phyloP scores from a whole-genome alignment of 164 flowering plant genomes.

The Amborella trichopoda region DNA sequence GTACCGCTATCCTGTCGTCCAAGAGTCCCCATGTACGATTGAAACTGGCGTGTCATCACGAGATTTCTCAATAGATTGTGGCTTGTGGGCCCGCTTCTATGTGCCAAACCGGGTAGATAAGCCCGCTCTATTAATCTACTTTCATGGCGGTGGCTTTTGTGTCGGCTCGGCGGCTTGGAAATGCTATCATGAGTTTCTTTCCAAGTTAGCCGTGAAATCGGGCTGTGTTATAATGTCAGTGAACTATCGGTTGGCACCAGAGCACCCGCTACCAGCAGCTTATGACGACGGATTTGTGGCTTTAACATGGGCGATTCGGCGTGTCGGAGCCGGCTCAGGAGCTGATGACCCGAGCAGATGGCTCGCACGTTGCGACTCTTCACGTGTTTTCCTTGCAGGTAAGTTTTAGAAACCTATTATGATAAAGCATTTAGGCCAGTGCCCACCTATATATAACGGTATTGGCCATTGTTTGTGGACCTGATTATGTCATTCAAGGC shows the following conservation, averaged over 20 bases:
- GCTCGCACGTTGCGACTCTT: slow-evolving; percentile 22
- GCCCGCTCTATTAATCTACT: slow-evolving; percentile 37
- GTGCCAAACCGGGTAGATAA: slow-evolving; percentile 19
- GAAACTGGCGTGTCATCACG: slow-evolving; percentile 27
- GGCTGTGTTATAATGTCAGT: slow-evolving; percentile 34
- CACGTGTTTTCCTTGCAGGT: slow-evolving; percentile 22
- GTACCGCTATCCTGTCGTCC: slow-evolving; percentile 37
- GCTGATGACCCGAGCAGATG: slow-evolving; percentile 23
- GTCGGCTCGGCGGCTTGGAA: slow-evolving; percentile 53
- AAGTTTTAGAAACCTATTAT: no score
- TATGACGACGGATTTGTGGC: slow-evolving; percentile 35
- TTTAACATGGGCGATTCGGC: slow-evolving; percentile 19
- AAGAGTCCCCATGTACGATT: slow-evolving; percentile 18
- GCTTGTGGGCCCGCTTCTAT: slow-evolving; percentile 36
- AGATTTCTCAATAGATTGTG: slow-evolving; percentile 32
- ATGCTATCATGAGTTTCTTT: slow-evolving; percentile 44
- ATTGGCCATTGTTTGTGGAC: no score
- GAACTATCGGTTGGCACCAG: slow-evolving; percentile 42
- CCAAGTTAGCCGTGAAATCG: slow-evolving; percentile 19
- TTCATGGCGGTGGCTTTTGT: slow-evolving; percentile 63
- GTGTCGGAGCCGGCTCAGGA: slow-evolving; percentile 11
- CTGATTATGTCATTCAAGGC: no score
- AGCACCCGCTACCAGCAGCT: slow-evolving; percentile 43
- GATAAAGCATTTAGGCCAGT: no score
- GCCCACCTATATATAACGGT: no score